Conservation (phyloP, 2,329 filamentous ascomycete species). For the Neonectria hederae region DNA sequence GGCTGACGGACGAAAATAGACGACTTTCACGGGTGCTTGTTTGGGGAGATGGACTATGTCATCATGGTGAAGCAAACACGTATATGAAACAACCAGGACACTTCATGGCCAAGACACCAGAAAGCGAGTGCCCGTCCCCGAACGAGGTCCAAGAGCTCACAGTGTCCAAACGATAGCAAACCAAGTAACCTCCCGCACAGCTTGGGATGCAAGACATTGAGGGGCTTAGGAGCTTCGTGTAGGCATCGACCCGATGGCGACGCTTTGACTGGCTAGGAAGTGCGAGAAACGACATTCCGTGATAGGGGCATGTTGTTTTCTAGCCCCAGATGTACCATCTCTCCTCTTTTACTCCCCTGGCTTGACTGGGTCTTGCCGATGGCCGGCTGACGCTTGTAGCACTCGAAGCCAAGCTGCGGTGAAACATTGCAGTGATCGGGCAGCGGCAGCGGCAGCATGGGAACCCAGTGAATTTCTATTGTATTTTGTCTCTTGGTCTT, state of each 20-base stretch:
- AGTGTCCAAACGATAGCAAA: neutral
- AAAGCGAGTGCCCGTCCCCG: neutral
- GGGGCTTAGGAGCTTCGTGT: constrained; percentile 3
- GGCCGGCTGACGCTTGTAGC: constrained; percentile 13
- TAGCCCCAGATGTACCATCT: neutral
- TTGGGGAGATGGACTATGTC: neutral
- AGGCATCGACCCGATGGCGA: constrained; percentile 15
- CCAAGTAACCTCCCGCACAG: neutral
- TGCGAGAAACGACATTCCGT: neutral
- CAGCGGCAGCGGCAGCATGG: constrained; percentile 16
- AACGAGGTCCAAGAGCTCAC: neutral
- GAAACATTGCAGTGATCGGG: constrained; percentile 20
- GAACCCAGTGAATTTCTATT: neutral
- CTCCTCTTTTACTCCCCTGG: neutral
- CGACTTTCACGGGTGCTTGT: neutral
- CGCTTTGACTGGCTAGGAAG: neutral
- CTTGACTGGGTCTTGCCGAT: constrained; percentile 6
- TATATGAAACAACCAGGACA: neutral
- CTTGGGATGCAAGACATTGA: neutral
- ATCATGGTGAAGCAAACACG: neutral
- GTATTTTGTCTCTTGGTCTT: neutral
- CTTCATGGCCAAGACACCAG: neutral
- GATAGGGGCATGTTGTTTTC: constrained; percentile 2
- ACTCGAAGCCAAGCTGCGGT: constrained; percentile 18
- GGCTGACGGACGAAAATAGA: constrained; percentile 13